These are phyloP conservation scores for Colletotrichum cuscutae DNA, from an alignment of 2,329 filamentous ascomycete species.

Conservation along the genomic window DNA sequence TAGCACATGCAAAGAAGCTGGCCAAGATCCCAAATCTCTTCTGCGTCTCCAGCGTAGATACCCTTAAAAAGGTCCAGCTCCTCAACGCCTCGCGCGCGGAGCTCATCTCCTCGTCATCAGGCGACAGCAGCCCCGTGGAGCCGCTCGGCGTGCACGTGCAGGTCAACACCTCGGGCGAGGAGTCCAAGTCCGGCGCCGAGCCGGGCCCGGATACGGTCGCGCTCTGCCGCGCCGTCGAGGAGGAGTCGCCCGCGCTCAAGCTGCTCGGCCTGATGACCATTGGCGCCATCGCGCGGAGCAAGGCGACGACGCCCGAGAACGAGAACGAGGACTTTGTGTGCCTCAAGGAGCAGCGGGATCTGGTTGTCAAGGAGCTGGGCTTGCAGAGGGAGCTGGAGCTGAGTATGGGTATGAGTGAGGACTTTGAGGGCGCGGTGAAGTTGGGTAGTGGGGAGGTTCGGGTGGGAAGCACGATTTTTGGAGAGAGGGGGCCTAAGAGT, in stretches of 20 bases:
- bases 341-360: slow-evolving; percentile 76
- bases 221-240: slow-evolving; percentile 76
- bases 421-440: slow-evolving; percentile 88
- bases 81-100: slow-evolving; percentile 81
- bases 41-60: slow-evolving; percentile 92
- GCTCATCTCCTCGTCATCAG: slow-evolving; percentile 53
- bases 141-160: slow-evolving; percentile 85
- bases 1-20: slow-evolving; percentile 89
- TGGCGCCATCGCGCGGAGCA: slow-evolving; percentile 88
- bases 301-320: slow-evolving; percentile 76
- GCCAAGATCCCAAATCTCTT: slow-evolving; percentile 90
- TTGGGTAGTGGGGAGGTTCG: slow-evolving; percentile 91
- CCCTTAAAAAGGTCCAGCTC: slow-evolving; percentile 84
- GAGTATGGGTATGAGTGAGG: slow-evolving; percentile 99
- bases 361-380: slow-evolving; percentile 66
- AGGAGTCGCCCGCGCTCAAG: slow-evolving; percentile 77
- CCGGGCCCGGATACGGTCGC: slow-evolving; percentile 70
- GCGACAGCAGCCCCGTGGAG: slow-evolving; percentile 46
- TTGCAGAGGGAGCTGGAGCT: slow-evolving; percentile 75
- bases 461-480: slow-evolving; percentile 95
- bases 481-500: slow-evolving; percentile 79
- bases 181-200: slow-evolving; percentile 82
- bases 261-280: slow-evolving; percentile 96
- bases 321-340: slow-evolving; percentile 90
- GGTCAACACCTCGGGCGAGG: slow-evolving; percentile 93